phyloP scores from a whole-genome alignment of 164 flowering plant species.

The Platanus orientalis region DNA sequence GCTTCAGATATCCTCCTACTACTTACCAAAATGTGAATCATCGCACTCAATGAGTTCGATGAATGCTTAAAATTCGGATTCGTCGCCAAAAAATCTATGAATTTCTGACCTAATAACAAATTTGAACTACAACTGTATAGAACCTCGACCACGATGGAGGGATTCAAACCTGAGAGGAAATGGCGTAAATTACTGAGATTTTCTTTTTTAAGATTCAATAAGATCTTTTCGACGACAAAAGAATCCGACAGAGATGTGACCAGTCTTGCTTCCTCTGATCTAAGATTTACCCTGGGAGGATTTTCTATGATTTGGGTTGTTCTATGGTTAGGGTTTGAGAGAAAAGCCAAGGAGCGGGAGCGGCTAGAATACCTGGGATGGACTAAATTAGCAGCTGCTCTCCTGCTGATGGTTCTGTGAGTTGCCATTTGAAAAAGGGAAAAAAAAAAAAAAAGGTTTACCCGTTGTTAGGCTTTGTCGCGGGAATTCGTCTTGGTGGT shows the following conservation, averaged over 20 bases:
- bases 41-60: constrained; percentile 49
- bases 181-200: constrained; percentile 20
- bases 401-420: not conserved
- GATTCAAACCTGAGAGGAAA: constrained; percentile 25
- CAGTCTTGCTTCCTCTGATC: not conserved
- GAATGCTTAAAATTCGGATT: constrained; percentile 46
- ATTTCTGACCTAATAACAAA: constrained; percentile 41
- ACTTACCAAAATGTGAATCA: constrained; percentile 55
- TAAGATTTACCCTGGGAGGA: not conserved
- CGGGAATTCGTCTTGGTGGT: not conserved
- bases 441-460: too few relatives aligned
- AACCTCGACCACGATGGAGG: constrained; percentile 42
- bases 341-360: constrained; percentile 6
- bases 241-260: constrained; percentile 26
- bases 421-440: not conserved
- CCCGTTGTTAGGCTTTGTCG: not conserved
- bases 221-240: constrained; percentile 39
- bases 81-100: constrained; percentile 37
- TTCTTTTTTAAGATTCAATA: constrained; percentile 37
- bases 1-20: constrained; percentile 62
- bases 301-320: constrained; percentile 12
- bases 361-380: constrained; percentile 2
- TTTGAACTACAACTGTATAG: constrained; percentile 44
- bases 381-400: not conserved
- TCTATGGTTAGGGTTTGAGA: constrained; percentile 10